Percentiles rank a stretch among this genome's conserved stretches.
Evolutionary conservation across 1,284 basidiomycete species (phyloP).

Genomic region (Cerrena zonata): DNA sequence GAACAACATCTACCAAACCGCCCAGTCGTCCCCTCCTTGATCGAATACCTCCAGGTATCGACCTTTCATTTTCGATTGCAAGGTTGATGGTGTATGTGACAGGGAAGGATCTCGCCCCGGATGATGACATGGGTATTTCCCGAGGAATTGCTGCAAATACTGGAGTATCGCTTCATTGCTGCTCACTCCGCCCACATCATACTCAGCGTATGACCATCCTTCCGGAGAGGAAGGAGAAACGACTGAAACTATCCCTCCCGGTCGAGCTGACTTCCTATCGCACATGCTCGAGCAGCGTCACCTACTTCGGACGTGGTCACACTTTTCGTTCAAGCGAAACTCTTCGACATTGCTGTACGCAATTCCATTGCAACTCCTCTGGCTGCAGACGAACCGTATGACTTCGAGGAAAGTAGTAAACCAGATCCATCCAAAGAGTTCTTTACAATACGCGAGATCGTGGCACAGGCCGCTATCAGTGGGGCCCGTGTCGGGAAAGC

Average conservation of each 20-base stretch:
- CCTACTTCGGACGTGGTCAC: not conserved
- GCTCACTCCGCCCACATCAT: conserved; percentile 49
- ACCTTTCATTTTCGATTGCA: conserved; percentile 54
- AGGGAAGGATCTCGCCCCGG: conserved; percentile 71
- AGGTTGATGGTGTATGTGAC: conserved; percentile 68
- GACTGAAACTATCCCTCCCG: conserved; percentile 48
- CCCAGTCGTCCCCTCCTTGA: conserved; percentile 26
- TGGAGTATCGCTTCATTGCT: conserved; percentile 55
- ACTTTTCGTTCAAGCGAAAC: conserved; percentile 35
- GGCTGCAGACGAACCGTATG: conserved; percentile 57
- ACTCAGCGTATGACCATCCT: conserved; percentile 36
- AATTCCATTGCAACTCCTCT: conserved; percentile 59
- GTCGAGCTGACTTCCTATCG: conserved; percentile 52
- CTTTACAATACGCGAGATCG: conserved; percentile 38
- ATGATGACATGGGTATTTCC: conserved; percentile 57
- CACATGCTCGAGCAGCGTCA: conserved; percentile 27
- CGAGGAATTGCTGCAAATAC: conserved; percentile 69
- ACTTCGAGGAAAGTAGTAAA: conserved; percentile 44
- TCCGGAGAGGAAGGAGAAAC: conserved; percentile 38
- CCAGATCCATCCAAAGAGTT: conserved; percentile 40
- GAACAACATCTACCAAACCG: conserved; percentile 8
- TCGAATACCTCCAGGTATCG: conserved; percentile 50
- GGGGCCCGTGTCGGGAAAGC: conserved; percentile 22
- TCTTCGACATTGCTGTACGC: conserved; percentile 47
- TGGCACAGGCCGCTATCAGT: conserved; percentile 34